Evolutionary conservation across 106 monocot species (phyloP).

Genomic region (Dioscorea zingiberensis): DNA sequence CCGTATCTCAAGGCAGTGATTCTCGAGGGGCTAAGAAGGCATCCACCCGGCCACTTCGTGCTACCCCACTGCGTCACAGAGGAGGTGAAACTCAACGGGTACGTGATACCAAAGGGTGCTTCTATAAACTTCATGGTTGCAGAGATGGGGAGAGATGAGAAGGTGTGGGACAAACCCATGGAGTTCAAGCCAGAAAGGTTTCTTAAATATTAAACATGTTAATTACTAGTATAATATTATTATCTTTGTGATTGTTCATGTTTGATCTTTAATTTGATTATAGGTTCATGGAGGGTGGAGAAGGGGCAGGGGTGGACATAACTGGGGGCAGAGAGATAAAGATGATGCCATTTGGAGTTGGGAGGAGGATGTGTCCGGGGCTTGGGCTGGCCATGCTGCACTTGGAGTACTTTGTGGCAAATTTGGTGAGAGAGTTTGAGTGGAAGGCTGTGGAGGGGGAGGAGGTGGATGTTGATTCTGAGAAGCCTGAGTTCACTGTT

Average conservation of each 20-base stretch:
- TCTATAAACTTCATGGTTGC: constrained; percentile 8
- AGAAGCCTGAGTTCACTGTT: constrained; percentile 18
- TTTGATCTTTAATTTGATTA: no score
- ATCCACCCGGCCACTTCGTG: constrained; percentile 9
- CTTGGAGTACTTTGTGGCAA: constrained; percentile 30
- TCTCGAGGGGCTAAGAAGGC: constrained; percentile 8
- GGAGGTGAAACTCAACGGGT: not conserved
- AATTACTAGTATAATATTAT: no score
- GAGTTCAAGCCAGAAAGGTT: constrained; percentile 29
- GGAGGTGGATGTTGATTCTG: constrained; percentile 20
- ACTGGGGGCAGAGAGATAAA: constrained; percentile 30
- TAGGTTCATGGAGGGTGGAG: constrained; percentile 9
- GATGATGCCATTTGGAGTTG: constrained; percentile 39
- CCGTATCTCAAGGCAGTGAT: constrained; percentile 14
- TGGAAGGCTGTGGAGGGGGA: constrained; percentile 26
- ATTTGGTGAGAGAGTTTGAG: constrained; percentile 25
- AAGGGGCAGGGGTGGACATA: constrained; percentile 22
- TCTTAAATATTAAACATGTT: no score
- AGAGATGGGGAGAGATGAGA: constrained; percentile 9
- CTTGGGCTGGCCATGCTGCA: constrained; percentile 23
- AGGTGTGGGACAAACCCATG: constrained; percentile 19
- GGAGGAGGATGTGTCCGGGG: constrained; percentile 25
- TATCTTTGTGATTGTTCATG: no score
- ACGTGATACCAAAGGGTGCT: constrained; percentile 7
- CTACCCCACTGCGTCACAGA: constrained; percentile 9